phyloP scores from a whole-genome alignment of 2,329 filamentous ascomycete species.

The Curvularia sp. region DNA sequence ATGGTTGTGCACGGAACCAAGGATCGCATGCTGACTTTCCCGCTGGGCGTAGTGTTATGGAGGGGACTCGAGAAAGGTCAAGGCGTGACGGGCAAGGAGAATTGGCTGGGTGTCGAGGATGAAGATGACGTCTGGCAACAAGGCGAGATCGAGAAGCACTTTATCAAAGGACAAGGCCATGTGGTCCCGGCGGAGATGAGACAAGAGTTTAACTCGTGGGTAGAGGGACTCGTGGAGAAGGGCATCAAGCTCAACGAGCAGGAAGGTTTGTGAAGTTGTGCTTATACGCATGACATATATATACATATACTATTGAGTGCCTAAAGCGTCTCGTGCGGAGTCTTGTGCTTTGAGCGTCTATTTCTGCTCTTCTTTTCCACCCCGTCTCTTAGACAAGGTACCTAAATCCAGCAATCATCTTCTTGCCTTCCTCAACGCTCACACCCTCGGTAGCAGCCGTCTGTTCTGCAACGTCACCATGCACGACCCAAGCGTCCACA shows the following conservation, averaged over 20 bases:
- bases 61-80: conserved; percentile 67
- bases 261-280: conserved; percentile 15
- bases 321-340: neutral
- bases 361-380: neutral
- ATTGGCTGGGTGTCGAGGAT: conserved; percentile 43
- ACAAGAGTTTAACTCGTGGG: conserved; percentile 69
- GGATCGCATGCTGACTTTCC: conserved; percentile 79
- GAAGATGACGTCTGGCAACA: conserved; percentile 50
- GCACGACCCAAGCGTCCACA: conserved; percentile 37
- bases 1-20: conserved; percentile 76
- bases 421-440: conserved; percentile 39
- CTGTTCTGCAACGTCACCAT: conserved; percentile 40
- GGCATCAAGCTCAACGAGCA: conserved; percentile 56
- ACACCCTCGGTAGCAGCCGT: conserved; percentile 41
- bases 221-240: conserved; percentile 66
- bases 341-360: neutral
- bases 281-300: neutral
- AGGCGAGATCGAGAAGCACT: conserved; percentile 60
- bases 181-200: conserved; percentile 75
- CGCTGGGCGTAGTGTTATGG: conserved; percentile 73
- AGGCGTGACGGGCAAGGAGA: conserved; percentile 44
- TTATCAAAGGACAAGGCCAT: conserved; percentile 78
- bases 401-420: conserved; percentile 42
- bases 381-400: conserved; percentile 37
- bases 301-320: too few species aligned